Evolutionary conservation across 1,284 basidiomycete species (phyloP).

Genomic region (Agaricales sp.): DNA sequence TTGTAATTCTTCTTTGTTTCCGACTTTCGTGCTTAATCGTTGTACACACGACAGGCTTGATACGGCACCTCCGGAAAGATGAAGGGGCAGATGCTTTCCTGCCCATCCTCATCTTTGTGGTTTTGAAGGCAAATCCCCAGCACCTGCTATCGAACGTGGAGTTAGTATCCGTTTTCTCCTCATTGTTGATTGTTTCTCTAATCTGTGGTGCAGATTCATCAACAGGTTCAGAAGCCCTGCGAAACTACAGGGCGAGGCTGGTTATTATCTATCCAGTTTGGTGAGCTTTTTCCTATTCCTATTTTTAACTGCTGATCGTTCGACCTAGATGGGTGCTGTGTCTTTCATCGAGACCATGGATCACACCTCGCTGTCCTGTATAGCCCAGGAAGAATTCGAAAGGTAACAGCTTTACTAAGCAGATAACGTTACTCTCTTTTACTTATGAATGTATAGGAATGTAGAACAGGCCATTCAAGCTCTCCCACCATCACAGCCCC

Average conservation of each 20-base stretch:
- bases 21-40: constrained; percentile 8
- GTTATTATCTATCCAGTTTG: constrained; percentile 94
- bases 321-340: constrained; percentile 75
- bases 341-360: constrained; percentile 98
- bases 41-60: constrained; percentile 60
- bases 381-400: constrained; percentile 91
- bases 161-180: constrained; percentile 32
- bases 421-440: constrained; percentile 1
- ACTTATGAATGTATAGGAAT: constrained; percentile 32
- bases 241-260: constrained; percentile 89
- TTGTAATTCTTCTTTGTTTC: constrained; percentile 10
- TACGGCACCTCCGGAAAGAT: constrained; percentile 74
- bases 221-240: constrained; percentile 87
- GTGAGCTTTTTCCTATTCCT: constrained; percentile 30
- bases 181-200: background rate
- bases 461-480: constrained; percentile 80
- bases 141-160: constrained; percentile 93
- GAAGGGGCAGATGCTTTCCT: constrained; percentile 90
- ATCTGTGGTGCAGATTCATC: constrained; percentile 62
- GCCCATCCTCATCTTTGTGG: constrained; percentile 90
- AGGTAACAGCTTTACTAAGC: constrained; percentile 28
- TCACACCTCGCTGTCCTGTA: constrained; percentile 84
- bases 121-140: constrained; percentile 88
- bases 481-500: constrained; percentile 21
- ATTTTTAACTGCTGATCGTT: background rate